Evolutionary conservation across 2,329 filamentous ascomycete genomes (phyloP).

Genomic region (Fusarium citri): DNA sequence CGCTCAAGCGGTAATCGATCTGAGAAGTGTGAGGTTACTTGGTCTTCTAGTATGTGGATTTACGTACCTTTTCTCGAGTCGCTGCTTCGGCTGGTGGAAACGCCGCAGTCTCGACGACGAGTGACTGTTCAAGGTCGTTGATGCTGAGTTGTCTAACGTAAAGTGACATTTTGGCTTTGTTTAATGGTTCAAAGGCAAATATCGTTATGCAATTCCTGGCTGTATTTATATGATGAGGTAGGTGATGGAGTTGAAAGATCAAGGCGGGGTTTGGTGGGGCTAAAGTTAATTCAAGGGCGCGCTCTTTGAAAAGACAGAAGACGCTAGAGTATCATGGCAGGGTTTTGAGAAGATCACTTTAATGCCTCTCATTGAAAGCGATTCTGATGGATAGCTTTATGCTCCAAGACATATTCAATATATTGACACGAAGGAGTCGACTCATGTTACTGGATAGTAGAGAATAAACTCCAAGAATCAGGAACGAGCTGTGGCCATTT

Average conservation of each 20-base stretch:
- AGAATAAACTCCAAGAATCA: background rate
- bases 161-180: conserved; percentile 23
- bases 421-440: background rate
- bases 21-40: conserved; percentile 13
- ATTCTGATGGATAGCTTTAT: background rate
- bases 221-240: background rate
- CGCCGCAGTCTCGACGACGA: conserved; percentile 44
- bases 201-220: background rate
- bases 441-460: background rate
- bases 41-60: too few relatives aligned
- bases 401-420: too few relatives aligned
- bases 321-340: background rate
- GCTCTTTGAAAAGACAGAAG: background rate
- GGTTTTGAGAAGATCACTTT: background rate
- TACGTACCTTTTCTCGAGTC: conserved; percentile 44
- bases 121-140: conserved; percentile 42
- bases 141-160: conserved; percentile 44
- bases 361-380: fast-evolving
- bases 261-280: conserved; percentile 23
- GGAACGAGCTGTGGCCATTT: background rate
- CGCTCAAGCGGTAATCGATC: conserved; percentile 48
- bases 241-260: background rate
- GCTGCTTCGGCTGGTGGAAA: conserved; percentile 48
- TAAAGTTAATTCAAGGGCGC: background rate
- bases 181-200: fast-evolving